Evolutionary conservation across 169 alveolate species (phyloP).

Genomic region (Babesia gibsoni): DNA sequence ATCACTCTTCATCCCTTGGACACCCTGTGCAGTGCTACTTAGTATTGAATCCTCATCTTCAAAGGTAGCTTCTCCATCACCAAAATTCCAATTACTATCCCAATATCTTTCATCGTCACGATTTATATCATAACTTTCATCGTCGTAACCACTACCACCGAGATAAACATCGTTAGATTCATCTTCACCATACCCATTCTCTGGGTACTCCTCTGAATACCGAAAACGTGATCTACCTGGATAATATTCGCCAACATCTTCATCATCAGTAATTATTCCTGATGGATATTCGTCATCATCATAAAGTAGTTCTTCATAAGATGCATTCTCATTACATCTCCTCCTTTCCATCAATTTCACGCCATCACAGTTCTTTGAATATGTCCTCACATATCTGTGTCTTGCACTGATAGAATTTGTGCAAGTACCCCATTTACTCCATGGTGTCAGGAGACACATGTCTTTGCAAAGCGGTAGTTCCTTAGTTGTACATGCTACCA

Average conservation of each 20-base stretch:
- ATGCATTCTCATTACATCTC: background rate
- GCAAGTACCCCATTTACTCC: conserved; percentile 40
- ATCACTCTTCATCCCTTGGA: no score
- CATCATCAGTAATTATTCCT: background rate
- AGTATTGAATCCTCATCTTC: no score
- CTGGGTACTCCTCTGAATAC: no score
- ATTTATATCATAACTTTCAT: background rate
- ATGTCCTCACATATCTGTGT: conserved; percentile 3
- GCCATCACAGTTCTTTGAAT: background rate
- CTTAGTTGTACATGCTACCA: background rate
- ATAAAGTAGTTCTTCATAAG: no score
- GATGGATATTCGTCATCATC: no score
- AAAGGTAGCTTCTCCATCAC: no score
- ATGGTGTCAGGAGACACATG: conserved; percentile 27
- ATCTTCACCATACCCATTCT: no score
- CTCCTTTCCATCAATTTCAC: conserved; percentile 1
- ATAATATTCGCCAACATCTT: background rate
- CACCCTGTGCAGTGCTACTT: no score
- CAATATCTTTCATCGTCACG: background rate
- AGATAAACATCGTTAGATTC: no score
- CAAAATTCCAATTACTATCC: no score
- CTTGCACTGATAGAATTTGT: background rate
- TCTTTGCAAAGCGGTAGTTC: conserved; percentile 26
- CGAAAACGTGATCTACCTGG: background rate
- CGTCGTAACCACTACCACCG: background rate